Conservation (phyloP, 169 alveolate species). For the Fabrea salina region DNA sequence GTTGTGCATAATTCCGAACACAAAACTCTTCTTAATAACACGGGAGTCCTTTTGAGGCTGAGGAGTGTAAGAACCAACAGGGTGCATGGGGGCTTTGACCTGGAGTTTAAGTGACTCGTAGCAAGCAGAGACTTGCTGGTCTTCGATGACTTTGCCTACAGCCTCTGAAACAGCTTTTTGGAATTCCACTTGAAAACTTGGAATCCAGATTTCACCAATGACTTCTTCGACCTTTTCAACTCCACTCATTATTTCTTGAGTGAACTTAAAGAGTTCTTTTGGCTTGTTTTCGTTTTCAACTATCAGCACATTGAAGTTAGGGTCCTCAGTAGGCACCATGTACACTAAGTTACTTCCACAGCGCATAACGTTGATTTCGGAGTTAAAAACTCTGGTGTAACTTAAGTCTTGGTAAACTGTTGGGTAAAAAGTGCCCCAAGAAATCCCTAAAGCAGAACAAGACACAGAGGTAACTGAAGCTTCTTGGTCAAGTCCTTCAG, state of each 20-base stretch:
- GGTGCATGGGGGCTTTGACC: not conserved
- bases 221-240: not conserved
- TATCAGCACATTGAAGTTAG: slow-evolving; percentile 7
- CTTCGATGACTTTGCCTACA: not conserved
- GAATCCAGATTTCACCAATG: slow-evolving; percentile 16
- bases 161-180: not conserved
- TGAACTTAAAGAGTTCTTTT: not conserved
- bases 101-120: not conserved
- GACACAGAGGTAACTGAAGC: slow-evolving; percentile 22
- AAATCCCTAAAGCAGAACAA: slow-evolving; percentile 21
- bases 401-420: not conserved
- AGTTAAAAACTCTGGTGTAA: not conserved
- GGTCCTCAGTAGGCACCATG: slow-evolving; percentile 16
- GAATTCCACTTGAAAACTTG: not conserved
- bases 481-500: not conserved
- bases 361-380: not conserved
- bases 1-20: slow-evolving; percentile 13
- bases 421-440: slow-evolving; percentile 1
- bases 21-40: not conserved
- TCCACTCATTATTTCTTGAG: not conserved
- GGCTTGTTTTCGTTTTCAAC: not conserved
- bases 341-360: not conserved
- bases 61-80: not conserved
- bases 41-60: not conserved
- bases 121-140: not conserved